Evolutionary conservation across 768 basidiomycete genomes (phyloP), one percentile per base, ranked within the genome.

Genomic region (Termitomyces sp.): DNA sequence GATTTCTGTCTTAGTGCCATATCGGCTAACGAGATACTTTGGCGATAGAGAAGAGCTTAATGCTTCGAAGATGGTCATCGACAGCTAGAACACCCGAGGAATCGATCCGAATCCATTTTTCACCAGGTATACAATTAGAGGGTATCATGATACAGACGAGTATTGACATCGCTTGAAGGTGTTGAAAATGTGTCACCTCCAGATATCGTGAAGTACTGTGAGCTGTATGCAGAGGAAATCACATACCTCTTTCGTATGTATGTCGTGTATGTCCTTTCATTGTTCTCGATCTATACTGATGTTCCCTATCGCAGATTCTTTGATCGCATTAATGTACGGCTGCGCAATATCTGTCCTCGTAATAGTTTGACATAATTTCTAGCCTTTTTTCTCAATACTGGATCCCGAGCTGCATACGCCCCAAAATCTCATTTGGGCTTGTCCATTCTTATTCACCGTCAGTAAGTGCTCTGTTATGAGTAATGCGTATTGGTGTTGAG

Each of bases 361-460:
- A 41, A 50, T 55, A 69, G 29, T 66, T 69, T 59, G 72, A 70
- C 41, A 18, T 35, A 15, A 32, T 29, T 38, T 53, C 15, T 57
- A 84, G 82, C 79, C 82, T 1, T 81, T 75, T 59, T 81, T 84
- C 60, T 80, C 81, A 7, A 74, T 85, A 51, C 70, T 85, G 45
- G 84, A 86, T 64, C 75, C 74, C 33, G 77, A 73, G 36, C 70
- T 84, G 16, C 83, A 85, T 62, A 81, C 77, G 0, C 78, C 84
- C 7, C 70, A 73, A 29, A 70, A 76, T 12, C 70, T 84, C 22
- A 77, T 84, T 46, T 78, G 80, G 68, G 73, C 75, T 7, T 75
- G 75, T 54, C 83, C 83, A 9, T 83, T 84, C 62, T 70, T 84
- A 13, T 83, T 85, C 67, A 84, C 82, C 43, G 80, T 83, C 58